Evolutionary conservation across 441 rosid species (phyloP).

Genomic region (Raphanus hybrid): DNA sequence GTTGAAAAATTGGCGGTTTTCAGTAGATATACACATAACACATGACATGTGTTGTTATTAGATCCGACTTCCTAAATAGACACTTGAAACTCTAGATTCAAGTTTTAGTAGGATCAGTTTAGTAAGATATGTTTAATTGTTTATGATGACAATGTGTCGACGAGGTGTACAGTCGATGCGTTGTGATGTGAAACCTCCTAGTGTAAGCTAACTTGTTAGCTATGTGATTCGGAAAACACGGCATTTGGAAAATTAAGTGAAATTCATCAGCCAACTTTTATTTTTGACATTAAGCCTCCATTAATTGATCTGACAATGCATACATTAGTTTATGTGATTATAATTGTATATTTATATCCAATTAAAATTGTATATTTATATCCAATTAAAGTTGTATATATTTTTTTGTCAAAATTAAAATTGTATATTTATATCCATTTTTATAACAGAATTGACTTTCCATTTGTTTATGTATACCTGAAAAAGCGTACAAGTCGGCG

Average conservation of each 20-base stretch:
- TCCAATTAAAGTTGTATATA: too few species aligned
- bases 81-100: not conserved
- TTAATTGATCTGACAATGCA: conserved; percentile 6
- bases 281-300: not conserved
- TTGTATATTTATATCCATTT: too few species aligned
- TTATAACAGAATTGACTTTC: not conserved
- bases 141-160: not conserved
- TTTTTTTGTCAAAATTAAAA: too few species aligned
- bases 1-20: too few species aligned
- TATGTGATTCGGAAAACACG: conserved; percentile 19
- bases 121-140: not conserved
- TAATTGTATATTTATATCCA: too few species aligned
- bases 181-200: conserved; percentile 11
- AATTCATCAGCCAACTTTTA: not conserved
- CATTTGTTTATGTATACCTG: conserved; percentile 33
- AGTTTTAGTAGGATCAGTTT: not conserved
- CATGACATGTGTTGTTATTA: not conserved
- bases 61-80: not conserved
- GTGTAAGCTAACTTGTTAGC: conserved; percentile 18
- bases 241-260: conserved; percentile 13
- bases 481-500: conserved; percentile 37
- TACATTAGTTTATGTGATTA: too few species aligned
- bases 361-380: too few species aligned
- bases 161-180: not conserved
- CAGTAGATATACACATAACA: too few species aligned